Conservation (phyloP, 1,284 basidiomycete genomes). For the Hymenochaete sp. region DNA sequence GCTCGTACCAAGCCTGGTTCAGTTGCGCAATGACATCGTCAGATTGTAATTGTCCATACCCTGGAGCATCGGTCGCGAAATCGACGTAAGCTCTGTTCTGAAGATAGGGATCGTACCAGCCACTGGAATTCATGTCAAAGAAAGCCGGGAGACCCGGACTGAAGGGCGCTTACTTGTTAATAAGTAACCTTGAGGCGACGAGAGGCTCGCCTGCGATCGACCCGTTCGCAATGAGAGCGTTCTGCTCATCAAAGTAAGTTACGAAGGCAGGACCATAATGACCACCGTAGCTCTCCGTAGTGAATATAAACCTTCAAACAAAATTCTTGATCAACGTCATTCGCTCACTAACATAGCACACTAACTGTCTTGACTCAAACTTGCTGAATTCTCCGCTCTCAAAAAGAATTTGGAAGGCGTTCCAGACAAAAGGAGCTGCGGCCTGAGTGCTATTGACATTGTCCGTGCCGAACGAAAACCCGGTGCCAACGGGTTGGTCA, state of each 20-base stretch:
- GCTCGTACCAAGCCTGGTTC: conserved; percentile 38
- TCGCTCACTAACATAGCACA: not conserved
- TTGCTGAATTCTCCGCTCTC: conserved; percentile 51
- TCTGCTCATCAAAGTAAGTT: conserved; percentile 59
- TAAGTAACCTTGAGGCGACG: conserved; percentile 35
- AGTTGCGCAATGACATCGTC: conserved; percentile 37
- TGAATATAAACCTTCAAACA: conserved; percentile 44
- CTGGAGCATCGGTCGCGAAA: conserved; percentile 53
- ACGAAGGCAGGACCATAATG: conserved; percentile 61
- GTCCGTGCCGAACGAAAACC: conserved; percentile 54
- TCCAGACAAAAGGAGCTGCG: conserved; percentile 48
- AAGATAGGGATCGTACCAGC: conserved; percentile 58
- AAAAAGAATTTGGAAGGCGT: conserved; percentile 59
- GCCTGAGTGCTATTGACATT: conserved; percentile 46
- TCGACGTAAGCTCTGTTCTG: conserved; percentile 53
- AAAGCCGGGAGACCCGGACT: not conserved
- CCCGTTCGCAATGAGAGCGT: conserved; percentile 41
- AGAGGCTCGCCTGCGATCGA: conserved; percentile 30
- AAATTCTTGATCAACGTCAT: conserved; percentile 7
- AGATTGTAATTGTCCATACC: conserved; percentile 54
- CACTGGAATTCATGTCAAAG: conserved; percentile 30
- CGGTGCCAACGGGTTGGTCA: conserved; percentile 66
- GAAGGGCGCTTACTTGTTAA: conserved; percentile 28
- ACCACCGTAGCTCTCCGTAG: conserved; percentile 61
- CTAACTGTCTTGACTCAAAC: conserved; percentile 49